Base-by-base conservation (phyloP, 2,329 filamentous ascomycete genomes). In the Hymenoscyphus fructigenus region DNA sequence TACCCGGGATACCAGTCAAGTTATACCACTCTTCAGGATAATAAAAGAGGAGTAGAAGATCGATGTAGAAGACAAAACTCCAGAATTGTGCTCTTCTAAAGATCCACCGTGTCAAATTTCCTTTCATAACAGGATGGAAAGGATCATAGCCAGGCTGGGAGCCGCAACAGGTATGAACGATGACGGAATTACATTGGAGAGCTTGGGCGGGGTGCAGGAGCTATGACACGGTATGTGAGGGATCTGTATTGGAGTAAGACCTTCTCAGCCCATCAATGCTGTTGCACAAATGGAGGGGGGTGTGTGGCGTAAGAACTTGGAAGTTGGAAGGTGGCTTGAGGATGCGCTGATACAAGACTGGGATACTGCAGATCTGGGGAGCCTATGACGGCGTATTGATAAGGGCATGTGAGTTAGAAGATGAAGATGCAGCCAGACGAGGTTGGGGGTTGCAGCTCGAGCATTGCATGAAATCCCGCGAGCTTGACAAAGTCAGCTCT, bases 221-320 rank as follows among this genome's bases (percentile, higher is more conserved):
- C 63, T 55, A 65, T 65, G 63, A 65, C 63, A 65, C 63, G 29
- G 59, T 36, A 20, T 38, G 17, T 34, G 59, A 53, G 55, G 34
- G 23, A 23, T 6, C 15, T 32, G 34, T 15, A 32, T 29, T 41
- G 38, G 20, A 38, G n/a, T 10, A 15, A 36, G 34, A 36, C 34
- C 34, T 36, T 36, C 34, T 36, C 34, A 14, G 34, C 34, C 34
- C 34, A 36, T 53, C 28, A 57, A 23, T 23, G 12, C 20, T 29
- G 63, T 62, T 26, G 38, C 47, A 60, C 47, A 65, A 50, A 47
- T n/a, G 53, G 59, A 56, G 32, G 34, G 57, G 56, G 20, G n/a
- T 32, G 14, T 65, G 63, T 65, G 64, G 64, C 60, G 59, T 59
- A 56, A 56, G 12, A 36, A 20, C 47, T 59, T 26, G 60, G 23